A percentile compares a stretch with the other conserved stretches of the same genome.
Evolutionary conservation across 1,284 basidiomycete genomes (phyloP).

Genomic region (Coniophora puteana): DNA sequence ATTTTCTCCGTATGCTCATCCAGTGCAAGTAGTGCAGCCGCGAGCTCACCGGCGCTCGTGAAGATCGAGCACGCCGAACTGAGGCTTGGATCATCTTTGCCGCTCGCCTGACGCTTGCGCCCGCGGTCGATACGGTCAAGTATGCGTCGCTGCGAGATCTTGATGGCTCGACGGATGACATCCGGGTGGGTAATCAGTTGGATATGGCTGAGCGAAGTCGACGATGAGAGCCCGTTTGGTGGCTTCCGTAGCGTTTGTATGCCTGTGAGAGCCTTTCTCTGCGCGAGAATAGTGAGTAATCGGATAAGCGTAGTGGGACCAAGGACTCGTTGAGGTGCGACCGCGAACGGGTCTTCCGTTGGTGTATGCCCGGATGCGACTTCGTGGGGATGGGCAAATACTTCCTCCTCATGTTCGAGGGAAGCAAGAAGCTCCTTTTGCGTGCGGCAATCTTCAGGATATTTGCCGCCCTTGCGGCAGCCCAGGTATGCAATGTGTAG

Average conservation of each 20-base stretch:
- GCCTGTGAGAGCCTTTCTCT: conserved; percentile 13
- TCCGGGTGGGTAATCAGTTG: conserved; percentile 20
- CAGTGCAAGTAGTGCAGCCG: conserved; percentile 20
- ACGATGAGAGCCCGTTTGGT: conserved; percentile 13
- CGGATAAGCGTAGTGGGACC: conserved; percentile 20
- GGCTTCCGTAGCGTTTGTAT: conserved; percentile 13
- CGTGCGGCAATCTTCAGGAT: conserved; percentile 4
- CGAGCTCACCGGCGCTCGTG: conserved; percentile 23
- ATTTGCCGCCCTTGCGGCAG: conserved; percentile 11
- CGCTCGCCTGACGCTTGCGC: conserved; percentile 10
- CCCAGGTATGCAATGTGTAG: conserved; percentile 20
- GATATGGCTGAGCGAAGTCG: conserved; percentile 14
- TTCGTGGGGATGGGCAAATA: conserved; percentile 17
- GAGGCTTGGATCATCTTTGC: conserved; percentile 12
- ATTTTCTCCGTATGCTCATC: conserved; percentile 18
- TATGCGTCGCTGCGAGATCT: conserved; percentile 19
- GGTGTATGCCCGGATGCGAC: conserved; percentile 10
- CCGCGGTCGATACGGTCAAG: conserved; percentile 16
- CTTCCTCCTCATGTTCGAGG: conserved; percentile 13
- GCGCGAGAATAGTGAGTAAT: conserved; percentile 17
- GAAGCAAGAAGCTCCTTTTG: conserved; percentile 5
- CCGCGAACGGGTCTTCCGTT: conserved; percentile 14
- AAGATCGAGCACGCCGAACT: conserved; percentile 18
- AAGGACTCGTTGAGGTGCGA: conserved; percentile 17
- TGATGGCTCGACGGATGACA: conserved; percentile 18